Evolutionary conservation across 495 filamentous ascomycete species (phyloP).

Genomic region (Lasiosphaeriaceae sp.): DNA sequence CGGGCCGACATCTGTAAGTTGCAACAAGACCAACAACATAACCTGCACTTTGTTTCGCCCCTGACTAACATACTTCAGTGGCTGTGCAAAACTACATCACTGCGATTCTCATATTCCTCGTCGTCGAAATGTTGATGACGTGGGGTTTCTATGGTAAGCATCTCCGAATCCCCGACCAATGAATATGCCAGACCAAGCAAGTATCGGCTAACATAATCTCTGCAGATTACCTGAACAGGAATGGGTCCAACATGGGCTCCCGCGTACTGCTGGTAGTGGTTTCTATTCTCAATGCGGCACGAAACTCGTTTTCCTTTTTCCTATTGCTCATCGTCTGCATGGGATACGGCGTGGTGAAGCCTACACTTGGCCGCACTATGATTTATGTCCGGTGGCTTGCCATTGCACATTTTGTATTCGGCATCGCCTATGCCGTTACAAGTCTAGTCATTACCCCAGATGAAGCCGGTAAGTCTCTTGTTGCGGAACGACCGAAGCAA

Average conservation of each 20-base stretch:
- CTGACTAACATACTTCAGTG: conserved; percentile 52
- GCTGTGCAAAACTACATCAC: conserved; percentile 99
- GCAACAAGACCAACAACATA: background rate
- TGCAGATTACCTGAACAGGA: conserved; percentile 81
- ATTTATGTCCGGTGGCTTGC: conserved; percentile 88
- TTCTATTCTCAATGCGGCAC: conserved; percentile 82
- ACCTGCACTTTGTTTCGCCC: background rate
- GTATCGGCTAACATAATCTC: conserved; percentile 18
- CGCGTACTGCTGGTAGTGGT: conserved; percentile 87
- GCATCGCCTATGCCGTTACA: conserved; percentile 86
- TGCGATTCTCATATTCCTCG: conserved; percentile 90
- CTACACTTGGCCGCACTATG: conserved; percentile 89
- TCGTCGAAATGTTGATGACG: conserved; percentile 94
- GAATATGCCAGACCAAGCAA: background rate
- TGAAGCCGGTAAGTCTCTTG: conserved; percentile 46
- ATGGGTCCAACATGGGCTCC: conserved; percentile 78
- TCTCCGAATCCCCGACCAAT: background rate
- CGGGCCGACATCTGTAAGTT: conserved; percentile 79
- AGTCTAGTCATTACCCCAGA: conserved; percentile 86
- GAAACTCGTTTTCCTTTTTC: conserved; percentile 99
- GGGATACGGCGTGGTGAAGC: conserved; percentile 98
- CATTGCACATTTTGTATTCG: conserved; percentile 89
- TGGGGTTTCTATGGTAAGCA: conserved; percentile 84
- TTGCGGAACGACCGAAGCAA: background rate
- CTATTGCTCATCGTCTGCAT: conserved; percentile 98